A percentile compares a stretch with the other conserved stretches of the same genome.
Conservation (phyloP, 495 filamentous ascomycete genomes). For the Wilcoxina mikolae region DNA sequence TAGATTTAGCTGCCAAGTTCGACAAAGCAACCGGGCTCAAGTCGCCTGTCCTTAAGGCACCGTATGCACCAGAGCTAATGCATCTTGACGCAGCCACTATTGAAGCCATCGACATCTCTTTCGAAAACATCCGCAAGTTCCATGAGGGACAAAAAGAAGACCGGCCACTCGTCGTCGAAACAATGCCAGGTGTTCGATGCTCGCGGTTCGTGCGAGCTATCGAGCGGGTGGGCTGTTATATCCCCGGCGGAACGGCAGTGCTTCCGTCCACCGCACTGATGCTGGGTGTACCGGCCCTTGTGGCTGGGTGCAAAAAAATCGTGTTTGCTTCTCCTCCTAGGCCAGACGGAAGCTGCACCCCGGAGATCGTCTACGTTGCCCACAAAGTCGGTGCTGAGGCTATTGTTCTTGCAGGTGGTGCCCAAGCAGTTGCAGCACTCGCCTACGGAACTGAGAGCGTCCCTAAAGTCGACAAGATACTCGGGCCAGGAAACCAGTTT, state of each 20-base stretch:
- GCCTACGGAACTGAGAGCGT: constrained; percentile 73
- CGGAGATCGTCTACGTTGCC: constrained; percentile 94
- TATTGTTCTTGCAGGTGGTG: constrained; percentile 89
- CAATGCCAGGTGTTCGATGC: constrained; percentile 93
- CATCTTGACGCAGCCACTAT: constrained; percentile 64
- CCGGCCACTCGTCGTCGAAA: constrained; percentile 68
- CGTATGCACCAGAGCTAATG: constrained; percentile 76
- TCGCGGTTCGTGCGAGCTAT: constrained; percentile 86
- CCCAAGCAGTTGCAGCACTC: constrained; percentile 85
- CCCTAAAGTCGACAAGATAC: constrained; percentile 95
- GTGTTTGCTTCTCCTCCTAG: constrained; percentile 85
- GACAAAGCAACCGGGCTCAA: constrained; percentile 84
- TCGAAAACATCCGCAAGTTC: constrained; percentile 86
- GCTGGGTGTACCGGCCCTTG: constrained; percentile 93
- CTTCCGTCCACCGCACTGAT: constrained; percentile 92
- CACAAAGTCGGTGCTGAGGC: constrained; percentile 92
- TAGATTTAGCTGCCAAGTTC: constrained; percentile 91
- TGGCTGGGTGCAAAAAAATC: constrained; percentile 92
- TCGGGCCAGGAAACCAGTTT: constrained; percentile 95
- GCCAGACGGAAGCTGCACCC: constrained; percentile 75
- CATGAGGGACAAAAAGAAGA: constrained; percentile 77
- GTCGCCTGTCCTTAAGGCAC: constrained; percentile 73
- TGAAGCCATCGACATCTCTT: constrained; percentile 81
- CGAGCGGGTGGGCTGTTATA: constrained; percentile 84
- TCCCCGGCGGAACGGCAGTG: constrained; percentile 90